A percentile compares a stretch with the other conserved stretches of the same genome.
Evolutionary conservation across 2,329 filamentous ascomycete genomes (phyloP).

Genomic region (Colletotrichum phormii): DNA sequence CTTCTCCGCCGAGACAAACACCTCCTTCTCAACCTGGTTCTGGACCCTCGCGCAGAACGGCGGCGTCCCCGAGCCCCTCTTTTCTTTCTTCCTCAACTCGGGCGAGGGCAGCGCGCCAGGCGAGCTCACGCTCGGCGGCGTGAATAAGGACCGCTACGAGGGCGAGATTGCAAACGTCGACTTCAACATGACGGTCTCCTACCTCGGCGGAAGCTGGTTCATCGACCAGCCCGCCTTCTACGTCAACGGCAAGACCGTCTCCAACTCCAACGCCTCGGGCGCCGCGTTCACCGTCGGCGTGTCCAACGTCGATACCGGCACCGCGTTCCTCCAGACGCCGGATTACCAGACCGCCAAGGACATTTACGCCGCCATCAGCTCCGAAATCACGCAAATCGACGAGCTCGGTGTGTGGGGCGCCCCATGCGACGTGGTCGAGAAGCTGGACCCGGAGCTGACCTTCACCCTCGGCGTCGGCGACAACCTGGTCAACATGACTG

Average conservation of each 20-base stretch:
- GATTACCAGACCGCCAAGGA: constrained; percentile 43
- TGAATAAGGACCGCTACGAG: constrained; percentile 44
- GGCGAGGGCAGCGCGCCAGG: constrained; percentile 37
- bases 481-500: constrained; percentile 42
- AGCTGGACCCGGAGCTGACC: constrained; percentile 43
- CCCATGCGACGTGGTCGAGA: constrained; percentile 44
- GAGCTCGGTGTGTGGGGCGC: constrained; percentile 48
- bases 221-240: constrained; percentile 43
- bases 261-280: constrained; percentile 32
- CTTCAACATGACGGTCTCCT: constrained; percentile 39
- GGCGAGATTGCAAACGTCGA: constrained; percentile 42
- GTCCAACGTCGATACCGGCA: constrained; percentile 47
- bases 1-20: constrained; percentile 24
- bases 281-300: constrained; percentile 27
- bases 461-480: constrained; percentile 44
- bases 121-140: constrained; percentile 48
- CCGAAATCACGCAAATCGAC: constrained; percentile 45
- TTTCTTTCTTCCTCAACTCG: constrained; percentile 44
- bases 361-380: constrained; percentile 46
- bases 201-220: constrained; percentile 40
- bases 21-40: constrained; percentile 39
- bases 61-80: constrained; percentile 42
- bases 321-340: constrained; percentile 46
- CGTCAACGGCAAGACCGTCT: constrained; percentile 39
- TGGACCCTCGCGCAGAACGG: constrained; percentile 44